Base-by-base conservation (phyloP, 805 yeast species). In the Myxozyma melibiosi region DNA sequence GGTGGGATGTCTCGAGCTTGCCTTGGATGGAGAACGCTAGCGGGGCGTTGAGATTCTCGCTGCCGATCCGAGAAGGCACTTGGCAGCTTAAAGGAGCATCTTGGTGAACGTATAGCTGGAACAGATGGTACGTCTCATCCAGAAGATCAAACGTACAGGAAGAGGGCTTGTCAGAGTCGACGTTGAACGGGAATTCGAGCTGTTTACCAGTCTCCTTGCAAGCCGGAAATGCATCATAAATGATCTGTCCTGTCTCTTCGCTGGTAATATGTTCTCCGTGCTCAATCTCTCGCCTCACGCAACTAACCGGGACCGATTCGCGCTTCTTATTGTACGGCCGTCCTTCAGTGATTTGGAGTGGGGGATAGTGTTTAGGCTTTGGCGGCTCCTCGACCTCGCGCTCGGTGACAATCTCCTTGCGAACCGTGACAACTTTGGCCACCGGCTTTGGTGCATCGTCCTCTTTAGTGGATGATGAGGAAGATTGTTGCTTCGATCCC, bases 51-150 rank as follows among this genome's bases (percentile, higher is more conserved):
- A 46, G 52, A 22, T 33, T 39, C 47, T 43, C 48, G 34, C 58
- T 42, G 14, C 78, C 78, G 5, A 77, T 77, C 18, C 79, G 72
- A 56, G 81, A 69, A 2, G 87, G 86, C 8, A 85, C 63, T 53
- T 85, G 74, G 69, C 94, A 87, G 45, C 86, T 79, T 67, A 84
- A 82, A 28, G 94, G 94, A 7, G 80, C 83, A 68, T 87, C 94
- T 67, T 86, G 86, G 69, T 87, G 94, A 41, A 87, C 74, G 68
- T 86, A 86, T 45, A 86, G 74, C 72, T 87, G 92, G 70, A 87
- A 84, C 57, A 86, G 68, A 67, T 87, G 94, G 67, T 80, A 87
- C 39, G 82, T 66, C 63, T 84, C 85, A 69, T 87, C 92, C 13
- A 80, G 76, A 47, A 87, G 77, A 4, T 72, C 71, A 25, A 87